phyloP scores from a whole-genome alignment of 176 grass and related monocot species.

The Themeda triandra region DNA sequence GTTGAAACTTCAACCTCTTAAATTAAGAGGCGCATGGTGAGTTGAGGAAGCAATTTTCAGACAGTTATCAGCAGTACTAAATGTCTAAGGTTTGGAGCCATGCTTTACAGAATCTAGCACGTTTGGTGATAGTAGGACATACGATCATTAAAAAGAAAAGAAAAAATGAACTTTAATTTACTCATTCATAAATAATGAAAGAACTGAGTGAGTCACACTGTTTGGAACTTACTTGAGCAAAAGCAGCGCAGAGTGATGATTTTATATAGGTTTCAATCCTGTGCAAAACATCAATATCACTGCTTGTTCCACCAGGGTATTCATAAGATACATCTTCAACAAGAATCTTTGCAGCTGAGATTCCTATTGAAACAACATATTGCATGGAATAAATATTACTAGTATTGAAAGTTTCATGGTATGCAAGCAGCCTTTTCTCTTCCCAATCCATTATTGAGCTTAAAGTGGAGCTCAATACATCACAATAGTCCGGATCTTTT shows the following conservation, averaged over 20 bases:
- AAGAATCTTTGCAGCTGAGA: conserved; percentile 64
- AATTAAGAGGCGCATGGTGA: neutral
- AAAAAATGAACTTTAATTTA: neutral
- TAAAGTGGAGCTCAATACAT: conserved; percentile 70
- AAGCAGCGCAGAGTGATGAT: conserved; percentile 67
- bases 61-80: neutral
- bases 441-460: conserved; percentile 72
- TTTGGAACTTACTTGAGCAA: conserved; percentile 75
- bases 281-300: conserved; percentile 53
- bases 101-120: neutral
- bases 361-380: conserved; percentile 62
- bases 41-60: neutral
- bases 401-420: conserved; percentile 75
- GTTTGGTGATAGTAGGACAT: neutral
- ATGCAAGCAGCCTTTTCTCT: conserved; percentile 75
- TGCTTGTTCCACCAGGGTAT: conserved; percentile 50
- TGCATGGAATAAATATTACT: conserved; percentile 69
- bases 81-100: conserved; percentile 16
- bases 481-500: conserved; percentile 83
- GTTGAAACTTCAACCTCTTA: neutral
- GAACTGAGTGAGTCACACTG: neutral
- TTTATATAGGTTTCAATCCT: conserved; percentile 73
- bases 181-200: neutral
- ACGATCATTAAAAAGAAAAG: neutral
- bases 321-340: conserved; percentile 59